Evolutionary conservation across 257 asterid genomes (phyloP).

Genomic region (Nicotiana obtusifolia): DNA sequence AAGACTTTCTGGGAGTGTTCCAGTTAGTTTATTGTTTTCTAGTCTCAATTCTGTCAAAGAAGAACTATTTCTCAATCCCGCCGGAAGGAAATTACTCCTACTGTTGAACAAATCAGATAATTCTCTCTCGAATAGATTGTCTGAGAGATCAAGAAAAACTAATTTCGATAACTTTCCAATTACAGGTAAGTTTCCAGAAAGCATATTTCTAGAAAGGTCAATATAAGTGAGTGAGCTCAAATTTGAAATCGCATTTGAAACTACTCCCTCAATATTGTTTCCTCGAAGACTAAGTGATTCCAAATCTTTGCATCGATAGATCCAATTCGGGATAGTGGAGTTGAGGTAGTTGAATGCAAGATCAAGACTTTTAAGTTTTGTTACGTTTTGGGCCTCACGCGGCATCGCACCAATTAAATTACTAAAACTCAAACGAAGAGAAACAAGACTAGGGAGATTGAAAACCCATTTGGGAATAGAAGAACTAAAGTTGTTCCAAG

Average conservation of each 20-base stretch:
- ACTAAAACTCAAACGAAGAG: background rate
- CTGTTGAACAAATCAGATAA: slow-evolving; percentile 18
- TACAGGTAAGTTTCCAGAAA: slow-evolving; percentile 25
- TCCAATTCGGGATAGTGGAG: slow-evolving; percentile 29
- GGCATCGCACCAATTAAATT: slow-evolving; percentile 12
- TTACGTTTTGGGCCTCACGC: slow-evolving; percentile 1
- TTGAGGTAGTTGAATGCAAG: background rate
- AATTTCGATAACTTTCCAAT: slow-evolving; percentile 16
- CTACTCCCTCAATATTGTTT: slow-evolving; percentile 13
- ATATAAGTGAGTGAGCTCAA: slow-evolving; percentile 15
- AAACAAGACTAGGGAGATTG: background rate
- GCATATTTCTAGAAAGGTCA: background rate
- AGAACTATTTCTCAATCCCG: background rate
- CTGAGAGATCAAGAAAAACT: background rate
- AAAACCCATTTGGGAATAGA: background rate
- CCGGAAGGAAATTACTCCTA: slow-evolving; percentile 13
- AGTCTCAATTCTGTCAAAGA: background rate
- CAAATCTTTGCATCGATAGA: slow-evolving; percentile 20
- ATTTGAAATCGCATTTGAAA: slow-evolving; percentile 20
- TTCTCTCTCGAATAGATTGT: slow-evolving; percentile 12
- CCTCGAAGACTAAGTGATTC: background rate
- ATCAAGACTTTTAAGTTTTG: slow-evolving; percentile 19
- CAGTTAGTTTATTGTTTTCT: background rate
- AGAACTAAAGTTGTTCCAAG: background rate
- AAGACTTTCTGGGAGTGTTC: slow-evolving; percentile 9